These are phyloP conservation scores for Neonectria punicea DNA, from an alignment of 2,329 filamentous ascomycete genomes.

Conservation along the genomic window DNA sequence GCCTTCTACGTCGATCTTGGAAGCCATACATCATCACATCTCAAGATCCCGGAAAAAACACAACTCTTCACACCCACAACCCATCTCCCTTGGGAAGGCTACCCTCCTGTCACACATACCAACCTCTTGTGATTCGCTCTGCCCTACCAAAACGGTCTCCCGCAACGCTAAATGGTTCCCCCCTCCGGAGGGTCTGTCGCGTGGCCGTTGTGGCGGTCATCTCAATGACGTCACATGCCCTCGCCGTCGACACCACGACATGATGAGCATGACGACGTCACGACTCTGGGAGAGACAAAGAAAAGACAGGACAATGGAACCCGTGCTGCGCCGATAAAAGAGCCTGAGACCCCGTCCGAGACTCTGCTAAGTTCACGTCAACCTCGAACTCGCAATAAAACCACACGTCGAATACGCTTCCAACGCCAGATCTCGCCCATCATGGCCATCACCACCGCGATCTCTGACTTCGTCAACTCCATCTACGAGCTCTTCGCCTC, in stretches of 20 bases:
- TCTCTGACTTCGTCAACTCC: slow-evolving; percentile 53
- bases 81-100: not conserved
- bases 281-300: slow-evolving; percentile 26
- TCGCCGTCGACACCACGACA: slow-evolving; percentile 24
- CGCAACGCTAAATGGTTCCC: not conserved
- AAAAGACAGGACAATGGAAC: not conserved
- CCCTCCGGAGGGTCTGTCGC: slow-evolving; percentile 23
- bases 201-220: slow-evolving; percentile 26
- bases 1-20: not conserved
- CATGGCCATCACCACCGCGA: slow-evolving; percentile 49
- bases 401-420: not conserved
- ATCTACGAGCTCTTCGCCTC: slow-evolving; percentile 55
- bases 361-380: no score
- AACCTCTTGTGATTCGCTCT: not conserved
- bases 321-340: slow-evolving; percentile 5
- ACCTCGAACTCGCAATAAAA: not conserved
- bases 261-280: slow-evolving; percentile 44
- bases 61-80: not conserved
- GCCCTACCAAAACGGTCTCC: not conserved
- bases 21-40: not conserved
- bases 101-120: not conserved
- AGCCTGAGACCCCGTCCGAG: not conserved
- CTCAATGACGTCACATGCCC: slow-evolving; percentile 42
- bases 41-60: not conserved
- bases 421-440: slow-evolving; percentile 29